phyloP scores from a whole-genome alignment of 2,329 filamentous ascomycete genomes.

The Botrytis byssoidea region DNA sequence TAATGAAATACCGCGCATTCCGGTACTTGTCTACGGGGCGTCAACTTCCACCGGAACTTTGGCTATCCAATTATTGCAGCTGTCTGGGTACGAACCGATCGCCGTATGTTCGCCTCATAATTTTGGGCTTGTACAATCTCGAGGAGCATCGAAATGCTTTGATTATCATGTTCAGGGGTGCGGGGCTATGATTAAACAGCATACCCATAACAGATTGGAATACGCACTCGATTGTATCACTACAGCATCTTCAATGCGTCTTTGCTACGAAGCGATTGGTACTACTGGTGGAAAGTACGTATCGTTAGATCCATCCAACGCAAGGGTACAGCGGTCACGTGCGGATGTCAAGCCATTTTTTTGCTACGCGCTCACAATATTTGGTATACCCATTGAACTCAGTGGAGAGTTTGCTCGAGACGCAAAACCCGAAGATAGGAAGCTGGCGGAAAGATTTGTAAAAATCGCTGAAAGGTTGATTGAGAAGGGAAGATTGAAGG shows the following conservation, averaged over 20 bases:
- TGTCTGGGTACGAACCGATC: slow-evolving; percentile 28
- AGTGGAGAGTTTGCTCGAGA: slow-evolving; percentile 11
- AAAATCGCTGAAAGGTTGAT: slow-evolving; percentile 9
- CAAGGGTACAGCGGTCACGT: slow-evolving; percentile 13
- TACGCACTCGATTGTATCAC: slow-evolving; percentile 45
- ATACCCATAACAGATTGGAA: slow-evolving; percentile 42
- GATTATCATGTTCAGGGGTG: slow-evolving; percentile 42
- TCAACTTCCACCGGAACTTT: slow-evolving; percentile 20
- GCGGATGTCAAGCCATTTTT: slow-evolving; percentile 1
- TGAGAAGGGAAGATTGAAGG: slow-evolving; percentile 3
- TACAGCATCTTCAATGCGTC: slow-evolving; percentile 34
- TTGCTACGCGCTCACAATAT: slow-evolving; percentile 13
- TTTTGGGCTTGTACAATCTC: slow-evolving; percentile 41
- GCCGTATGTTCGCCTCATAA: slow-evolving; percentile 42
- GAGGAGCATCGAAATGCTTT: slow-evolving; percentile 45
- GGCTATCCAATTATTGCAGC: slow-evolving; percentile 15
- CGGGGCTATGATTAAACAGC: slow-evolving; percentile 40
- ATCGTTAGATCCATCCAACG: slow-evolving; percentile 23
- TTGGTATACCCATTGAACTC: slow-evolving; percentile 11
- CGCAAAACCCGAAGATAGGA: slow-evolving; percentile 11
- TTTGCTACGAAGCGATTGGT: slow-evolving; percentile 44
- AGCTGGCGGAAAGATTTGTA: slow-evolving; percentile 14
- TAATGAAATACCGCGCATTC: not conserved
- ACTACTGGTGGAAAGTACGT: slow-evolving; percentile 37
- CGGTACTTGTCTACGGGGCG: slow-evolving; percentile 21